Conservation (phyloP, 345 rosid genomes). For the Stellera chamaejasme region DNA sequence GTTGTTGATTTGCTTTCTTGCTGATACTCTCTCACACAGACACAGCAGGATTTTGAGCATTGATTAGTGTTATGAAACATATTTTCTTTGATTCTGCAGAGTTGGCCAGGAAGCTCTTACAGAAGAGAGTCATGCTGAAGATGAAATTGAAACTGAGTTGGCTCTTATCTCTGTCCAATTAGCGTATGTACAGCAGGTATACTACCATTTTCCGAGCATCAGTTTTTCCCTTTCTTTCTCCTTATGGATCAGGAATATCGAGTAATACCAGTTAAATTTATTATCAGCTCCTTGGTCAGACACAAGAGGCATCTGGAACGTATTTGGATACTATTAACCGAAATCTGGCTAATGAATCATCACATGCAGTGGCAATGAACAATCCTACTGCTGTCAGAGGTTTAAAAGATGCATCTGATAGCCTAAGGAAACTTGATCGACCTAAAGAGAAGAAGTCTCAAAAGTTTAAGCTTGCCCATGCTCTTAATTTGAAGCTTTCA, state of each 20-base stretch:
- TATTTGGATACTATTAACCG: constrained; percentile 53
- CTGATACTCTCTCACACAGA: too few species aligned
- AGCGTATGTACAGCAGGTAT: constrained; percentile 88
- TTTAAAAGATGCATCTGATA: constrained; percentile 71
- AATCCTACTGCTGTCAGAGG: constrained; percentile 76
- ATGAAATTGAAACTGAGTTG: constrained; percentile 79
- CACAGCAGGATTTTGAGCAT: constrained; percentile 2
- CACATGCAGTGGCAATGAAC: constrained; percentile 82
- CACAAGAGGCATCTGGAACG: constrained; percentile 52
- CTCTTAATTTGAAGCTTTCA: constrained; percentile 71
- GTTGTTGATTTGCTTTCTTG: too few species aligned
- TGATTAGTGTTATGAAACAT: not conserved
- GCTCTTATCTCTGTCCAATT: constrained; percentile 82
- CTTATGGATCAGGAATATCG: not conserved
- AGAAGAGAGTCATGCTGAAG: constrained; percentile 69
- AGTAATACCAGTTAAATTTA: constrained; percentile 19
- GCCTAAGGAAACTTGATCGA: constrained; percentile 78
- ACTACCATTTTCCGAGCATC: not conserved
- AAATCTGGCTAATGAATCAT: constrained; percentile 73
- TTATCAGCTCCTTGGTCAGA: constrained; percentile 62
- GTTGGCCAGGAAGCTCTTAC: constrained; percentile 87
- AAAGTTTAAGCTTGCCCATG: constrained; percentile 52
- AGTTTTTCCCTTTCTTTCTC: constrained; percentile 2
- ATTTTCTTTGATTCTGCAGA: constrained; percentile 22
- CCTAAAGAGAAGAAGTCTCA: constrained; percentile 58